These are phyloP conservation scores for Solanum verrucosum DNA, from an alignment of 257 asterid species.

Conservation along the genomic window DNA sequence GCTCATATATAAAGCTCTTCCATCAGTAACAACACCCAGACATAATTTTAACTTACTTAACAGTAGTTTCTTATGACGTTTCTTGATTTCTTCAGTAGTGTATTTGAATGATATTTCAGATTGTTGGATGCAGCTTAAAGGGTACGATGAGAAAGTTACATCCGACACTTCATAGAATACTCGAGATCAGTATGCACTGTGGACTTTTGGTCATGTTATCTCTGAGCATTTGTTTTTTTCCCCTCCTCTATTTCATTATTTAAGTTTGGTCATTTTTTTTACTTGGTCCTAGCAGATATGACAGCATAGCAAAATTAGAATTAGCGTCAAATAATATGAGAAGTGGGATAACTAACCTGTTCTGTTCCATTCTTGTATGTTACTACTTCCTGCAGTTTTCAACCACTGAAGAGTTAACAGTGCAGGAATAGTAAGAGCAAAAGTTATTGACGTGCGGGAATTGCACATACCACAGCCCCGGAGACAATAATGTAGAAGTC, in stretches of 20 bases:
- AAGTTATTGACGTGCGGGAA: background rate
- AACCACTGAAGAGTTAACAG: constrained; percentile 15
- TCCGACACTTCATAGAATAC: background rate
- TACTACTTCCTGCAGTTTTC: constrained; percentile 66
- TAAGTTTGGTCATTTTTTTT: background rate
- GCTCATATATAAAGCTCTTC: background rate
- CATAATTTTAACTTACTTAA: background rate
- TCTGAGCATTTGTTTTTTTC: background rate
- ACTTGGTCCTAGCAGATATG: background rate
- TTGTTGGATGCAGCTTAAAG: background rate
- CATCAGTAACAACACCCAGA: background rate
- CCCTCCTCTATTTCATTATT: background rate
- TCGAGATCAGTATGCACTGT: background rate
- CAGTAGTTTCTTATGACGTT: background rate
- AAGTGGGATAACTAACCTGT: constrained; percentile 44
- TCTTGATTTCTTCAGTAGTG: background rate
- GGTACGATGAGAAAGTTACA: background rate
- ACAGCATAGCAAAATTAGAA: background rate
- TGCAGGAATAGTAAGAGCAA: background rate
- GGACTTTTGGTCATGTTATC: background rate
- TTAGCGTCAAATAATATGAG: background rate
- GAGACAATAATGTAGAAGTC: constrained; percentile 85
- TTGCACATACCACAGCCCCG: constrained; percentile 72
- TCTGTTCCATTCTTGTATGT: constrained; percentile 51
- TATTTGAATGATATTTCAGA: background rate